Conservation (phyloP, 352 stramenopile genomes). For the Phytophthora nicotianae region DNA sequence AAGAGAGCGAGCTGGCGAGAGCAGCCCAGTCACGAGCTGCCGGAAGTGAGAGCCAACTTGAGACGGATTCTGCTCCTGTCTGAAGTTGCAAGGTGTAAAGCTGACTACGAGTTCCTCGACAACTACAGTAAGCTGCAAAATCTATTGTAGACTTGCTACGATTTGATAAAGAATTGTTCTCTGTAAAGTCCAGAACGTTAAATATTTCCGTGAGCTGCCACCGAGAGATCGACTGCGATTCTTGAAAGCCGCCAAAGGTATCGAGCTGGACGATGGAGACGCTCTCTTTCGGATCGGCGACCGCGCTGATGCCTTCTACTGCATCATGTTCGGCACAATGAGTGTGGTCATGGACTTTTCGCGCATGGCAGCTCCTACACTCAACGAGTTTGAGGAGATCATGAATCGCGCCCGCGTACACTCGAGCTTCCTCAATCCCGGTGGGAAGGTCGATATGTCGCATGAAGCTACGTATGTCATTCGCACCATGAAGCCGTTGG, state of each 20-base stretch:
- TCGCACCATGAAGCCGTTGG: conserved; percentile 61
- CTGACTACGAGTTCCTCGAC: conserved; percentile 76
- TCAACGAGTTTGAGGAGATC: conserved; percentile 79
- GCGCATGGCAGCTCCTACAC: conserved; percentile 62
- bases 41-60: conserved; percentile 49
- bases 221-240: conserved; percentile 60
- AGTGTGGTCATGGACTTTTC: conserved; percentile 79
- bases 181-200: conserved; percentile 53
- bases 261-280: conserved; percentile 68
- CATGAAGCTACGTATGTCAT: conserved; percentile 66
- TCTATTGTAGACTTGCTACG: not conserved
- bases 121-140: conserved; percentile 48
- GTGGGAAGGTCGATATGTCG: conserved; percentile 46
- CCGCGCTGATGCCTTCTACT: conserved; percentile 75
- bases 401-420: conserved; percentile 71
- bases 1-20: conserved; percentile 30
- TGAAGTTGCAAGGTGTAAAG: conserved; percentile 42
- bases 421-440: conserved; percentile 68
- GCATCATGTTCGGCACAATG: conserved; percentile 75
- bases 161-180: not conserved
- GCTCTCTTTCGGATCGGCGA: conserved; percentile 76
- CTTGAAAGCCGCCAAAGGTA: conserved; percentile 64
- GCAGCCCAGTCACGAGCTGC: conserved; percentile 36
- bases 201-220: conserved; percentile 69
- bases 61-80: conserved; percentile 53